Evolutionary conservation across 495 filamentous ascomycete genomes (phyloP).

Genomic region (Cetradonia linearis): DNA sequence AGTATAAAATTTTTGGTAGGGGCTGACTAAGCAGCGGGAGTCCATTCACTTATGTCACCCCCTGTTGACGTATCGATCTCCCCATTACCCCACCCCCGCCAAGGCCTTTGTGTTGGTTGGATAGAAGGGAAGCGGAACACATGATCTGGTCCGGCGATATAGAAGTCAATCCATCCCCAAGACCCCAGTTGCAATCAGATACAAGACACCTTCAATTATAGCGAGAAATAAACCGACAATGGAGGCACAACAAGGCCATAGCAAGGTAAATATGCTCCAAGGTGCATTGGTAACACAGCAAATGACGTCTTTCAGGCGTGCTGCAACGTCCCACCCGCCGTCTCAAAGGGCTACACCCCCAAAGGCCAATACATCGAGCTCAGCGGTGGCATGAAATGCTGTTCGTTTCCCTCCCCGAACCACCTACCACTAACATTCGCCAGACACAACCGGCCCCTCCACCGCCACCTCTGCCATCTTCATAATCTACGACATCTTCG

Average conservation of each 20-base stretch:
- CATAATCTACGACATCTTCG: conserved; percentile 48
- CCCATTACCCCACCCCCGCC: background rate
- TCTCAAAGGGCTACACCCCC: conserved; percentile 45
- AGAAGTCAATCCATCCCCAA: background rate
- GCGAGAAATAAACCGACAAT: conserved; percentile 8
- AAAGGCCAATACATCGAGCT: conserved; percentile 54
- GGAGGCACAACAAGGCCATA: conserved; percentile 20
- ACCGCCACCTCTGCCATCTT: conserved; percentile 44
- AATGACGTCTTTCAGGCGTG: conserved; percentile 23
- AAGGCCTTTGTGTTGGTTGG: background rate
- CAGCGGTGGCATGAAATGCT: conserved; percentile 49
- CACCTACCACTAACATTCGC: background rate
- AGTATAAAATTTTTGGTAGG: too few species aligned
- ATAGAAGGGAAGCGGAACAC: background rate
- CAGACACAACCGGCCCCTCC: conserved; percentile 46
- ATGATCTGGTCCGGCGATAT: background rate
- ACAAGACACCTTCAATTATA: background rate
- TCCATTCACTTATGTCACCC: too few species aligned
- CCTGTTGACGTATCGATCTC: background rate
- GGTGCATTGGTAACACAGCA: background rate
- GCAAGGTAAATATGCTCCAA: conserved; percentile 9
- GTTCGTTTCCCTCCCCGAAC: conserved; percentile 30
- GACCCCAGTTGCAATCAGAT: background rate
- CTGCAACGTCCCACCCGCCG: conserved; percentile 45
- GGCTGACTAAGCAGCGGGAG: too few species aligned